Conservation (phyloP, 331 rosid species). For the Saraca asoca region DNA sequence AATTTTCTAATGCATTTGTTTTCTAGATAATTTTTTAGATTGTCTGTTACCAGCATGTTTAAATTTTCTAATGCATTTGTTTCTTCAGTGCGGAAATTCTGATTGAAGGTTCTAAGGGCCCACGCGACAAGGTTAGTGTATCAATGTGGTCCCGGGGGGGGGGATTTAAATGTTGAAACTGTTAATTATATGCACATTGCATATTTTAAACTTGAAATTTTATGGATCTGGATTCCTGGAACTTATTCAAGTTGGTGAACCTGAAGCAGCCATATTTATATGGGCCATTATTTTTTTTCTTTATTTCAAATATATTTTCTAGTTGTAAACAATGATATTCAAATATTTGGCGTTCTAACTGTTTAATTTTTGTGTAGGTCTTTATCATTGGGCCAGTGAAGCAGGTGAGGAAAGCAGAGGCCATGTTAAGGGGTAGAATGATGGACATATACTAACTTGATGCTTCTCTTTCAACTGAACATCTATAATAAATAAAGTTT, state of each 20-base stretch:
- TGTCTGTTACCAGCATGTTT: constrained; percentile 25
- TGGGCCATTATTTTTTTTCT: background rate
- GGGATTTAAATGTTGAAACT: constrained; percentile 7
- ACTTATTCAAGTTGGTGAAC: background rate
- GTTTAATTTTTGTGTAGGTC: constrained; percentile 52
- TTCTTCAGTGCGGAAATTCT: constrained; percentile 86
- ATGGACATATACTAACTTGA: constrained; percentile 50
- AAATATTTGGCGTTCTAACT: background rate
- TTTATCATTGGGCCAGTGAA: constrained; percentile 82
- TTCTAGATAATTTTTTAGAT: constrained; percentile 19
- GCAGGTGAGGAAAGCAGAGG: constrained; percentile 97
- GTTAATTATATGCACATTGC: background rate
- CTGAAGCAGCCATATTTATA: background rate
- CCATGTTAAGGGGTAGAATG: constrained; percentile 90
- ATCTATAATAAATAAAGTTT: constrained; percentile 30
- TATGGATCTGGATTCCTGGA: constrained; percentile 5
- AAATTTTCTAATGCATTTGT: constrained; percentile 22
- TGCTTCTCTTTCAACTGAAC: constrained; percentile 33
- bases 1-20: no score
- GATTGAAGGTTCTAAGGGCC: constrained; percentile 84
- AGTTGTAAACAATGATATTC: background rate
- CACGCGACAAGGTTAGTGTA: constrained; percentile 86
- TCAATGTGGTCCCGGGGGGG: no score
- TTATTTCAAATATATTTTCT: constrained; percentile 11
- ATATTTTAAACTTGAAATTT: constrained; percentile 2